phyloP scores from a whole-genome alignment of 2,329 filamentous ascomycete species.

The Fusarium sp. region DNA sequence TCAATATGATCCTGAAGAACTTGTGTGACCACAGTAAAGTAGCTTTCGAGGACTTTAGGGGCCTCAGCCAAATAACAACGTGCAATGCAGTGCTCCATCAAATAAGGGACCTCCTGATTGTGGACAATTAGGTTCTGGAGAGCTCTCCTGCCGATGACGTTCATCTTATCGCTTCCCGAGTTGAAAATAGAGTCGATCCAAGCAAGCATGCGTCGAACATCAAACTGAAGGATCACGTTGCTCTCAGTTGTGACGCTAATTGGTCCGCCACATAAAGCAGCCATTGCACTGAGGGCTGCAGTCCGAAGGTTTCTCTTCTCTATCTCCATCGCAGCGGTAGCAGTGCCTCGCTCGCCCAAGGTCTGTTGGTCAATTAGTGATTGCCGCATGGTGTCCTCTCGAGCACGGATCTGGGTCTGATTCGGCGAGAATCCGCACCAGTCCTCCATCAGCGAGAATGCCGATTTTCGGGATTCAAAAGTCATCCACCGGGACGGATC shows the following conservation, averaged over 20 bases:
- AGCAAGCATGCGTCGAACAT: slow-evolving; percentile 88
- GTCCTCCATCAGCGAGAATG: slow-evolving; percentile 97
- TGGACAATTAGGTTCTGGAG: slow-evolving; percentile 89
- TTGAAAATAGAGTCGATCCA: slow-evolving; percentile 98
- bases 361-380: slow-evolving; percentile 84
- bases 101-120: slow-evolving; percentile 85
- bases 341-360: slow-evolving; percentile 76
- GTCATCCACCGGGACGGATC: slow-evolving; percentile 95
- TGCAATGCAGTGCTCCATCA: slow-evolving; percentile 89
- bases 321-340: slow-evolving; percentile 93
- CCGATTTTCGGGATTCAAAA: slow-evolving; percentile 94
- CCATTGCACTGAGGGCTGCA: slow-evolving; percentile 94
- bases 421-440: slow-evolving; percentile 99
- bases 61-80: slow-evolving; percentile 87
- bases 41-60: slow-evolving; percentile 89
- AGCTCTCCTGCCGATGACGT: slow-evolving; percentile 86
- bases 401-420: slow-evolving; percentile 79
- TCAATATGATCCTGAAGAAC: slow-evolving; percentile 85
- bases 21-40: slow-evolving; percentile 91
- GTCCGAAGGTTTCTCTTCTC: slow-evolving; percentile 93
- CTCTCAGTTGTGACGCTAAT: slow-evolving; percentile 90
- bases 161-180: slow-evolving; percentile 89
- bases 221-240: slow-evolving; percentile 87
- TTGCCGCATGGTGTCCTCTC: slow-evolving; percentile 88
- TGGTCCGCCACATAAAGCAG: slow-evolving; percentile 85